Base-by-base conservation (phyloP, 2,329 filamentous ascomycete species). In the Sodiomyces alkalinus region DNA sequence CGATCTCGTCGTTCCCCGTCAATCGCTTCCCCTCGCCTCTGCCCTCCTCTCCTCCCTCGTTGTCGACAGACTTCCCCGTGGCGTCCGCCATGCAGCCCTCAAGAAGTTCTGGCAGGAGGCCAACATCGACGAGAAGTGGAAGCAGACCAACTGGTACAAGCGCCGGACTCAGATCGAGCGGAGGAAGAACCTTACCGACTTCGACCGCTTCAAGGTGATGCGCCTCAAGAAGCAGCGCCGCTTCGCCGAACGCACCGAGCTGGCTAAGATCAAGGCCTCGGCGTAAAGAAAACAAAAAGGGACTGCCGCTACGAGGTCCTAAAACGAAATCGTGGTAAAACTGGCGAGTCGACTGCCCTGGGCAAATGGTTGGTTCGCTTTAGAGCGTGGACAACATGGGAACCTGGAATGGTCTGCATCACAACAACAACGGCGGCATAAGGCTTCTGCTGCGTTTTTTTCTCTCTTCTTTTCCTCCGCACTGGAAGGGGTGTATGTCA, bases 191-290 rank as follows among this genome's bases (percentile, higher is more conserved):
- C 71, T 98, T 46, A 92, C 78, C 64, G 90, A 98, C 74, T 98
- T 98, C 58, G 90, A 98, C 72, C 80, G 90, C 62, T 98, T 96
- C 83, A 94, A 98, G 81, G 90, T 96, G 52, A 72, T 96, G 75
- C 79, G 87, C 64, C 72, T 96, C 66, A 92, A 87, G 80, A 98
- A 98, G 78, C 86, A 94, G 79, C 82, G 86, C 60, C 81, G 86
- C 59, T 96, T 92, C 68, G 86, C 94, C 73, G 79, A 93, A 64
- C 80, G 80, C 67, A 96, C 94, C 80, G 78, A 82, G 52, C 71
- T 92, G 56, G 82, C 85, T 57, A 92, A 93, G 75, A 68, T 92
- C 64, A 80, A 80, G 69, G 77, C 80, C 50, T 65, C 77, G 49
- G 77, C 80, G 59, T 82, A 80, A 64, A 56, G 51, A 38, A 55